These are phyloP conservation scores for Hymenoscyphus fraxineus DNA, from an alignment of 2,329 filamentous ascomycete species.

Conservation along the genomic window DNA sequence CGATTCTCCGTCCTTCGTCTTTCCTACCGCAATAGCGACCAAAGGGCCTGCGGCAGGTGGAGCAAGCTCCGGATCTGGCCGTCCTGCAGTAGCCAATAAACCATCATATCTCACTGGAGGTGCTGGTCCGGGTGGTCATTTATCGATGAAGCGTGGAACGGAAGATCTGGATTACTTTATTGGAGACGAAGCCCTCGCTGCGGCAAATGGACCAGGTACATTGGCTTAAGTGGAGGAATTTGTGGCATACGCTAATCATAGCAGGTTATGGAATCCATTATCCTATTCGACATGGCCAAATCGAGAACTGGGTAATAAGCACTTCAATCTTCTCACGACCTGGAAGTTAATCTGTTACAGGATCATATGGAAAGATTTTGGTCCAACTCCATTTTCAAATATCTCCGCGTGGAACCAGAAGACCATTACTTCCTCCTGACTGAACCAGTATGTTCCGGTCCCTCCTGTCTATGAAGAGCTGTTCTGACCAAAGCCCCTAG, in stretches of 20 bases:
- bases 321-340: neutral
- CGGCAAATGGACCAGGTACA: slow-evolving; percentile 74
- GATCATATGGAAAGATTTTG: slow-evolving; percentile 99
- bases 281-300: slow-evolving; percentile 94
- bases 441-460: slow-evolving; percentile 69
- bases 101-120: slow-evolving; percentile 92
- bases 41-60: slow-evolving; percentile 71
- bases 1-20: slow-evolving; percentile 98
- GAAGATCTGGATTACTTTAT: slow-evolving; percentile 99
- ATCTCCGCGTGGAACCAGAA: slow-evolving; percentile 94
- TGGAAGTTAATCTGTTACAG: slow-evolving; percentile 42
- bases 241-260: slow-evolving; percentile 21
- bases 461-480: neutral
- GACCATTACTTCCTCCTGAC: slow-evolving; percentile 98
- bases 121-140: slow-evolving; percentile 74
- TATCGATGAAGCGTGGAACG: slow-evolving; percentile 89
- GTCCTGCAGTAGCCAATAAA: slow-evolving; percentile 89
- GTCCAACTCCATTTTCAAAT: slow-evolving; percentile 99
- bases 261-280: slow-evolving; percentile 93
- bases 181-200: slow-evolving; percentile 88
- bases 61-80: slow-evolving; percentile 76
- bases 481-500: slow-evolving; percentile 41
- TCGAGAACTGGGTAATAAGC: slow-evolving; percentile 87
- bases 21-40: slow-evolving; percentile 96
- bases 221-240: slow-evolving; percentile 5